Evolutionary conservation across 1,139 yeast genomes (phyloP).

Genomic region (Blastobotrys serpentis): DNA sequence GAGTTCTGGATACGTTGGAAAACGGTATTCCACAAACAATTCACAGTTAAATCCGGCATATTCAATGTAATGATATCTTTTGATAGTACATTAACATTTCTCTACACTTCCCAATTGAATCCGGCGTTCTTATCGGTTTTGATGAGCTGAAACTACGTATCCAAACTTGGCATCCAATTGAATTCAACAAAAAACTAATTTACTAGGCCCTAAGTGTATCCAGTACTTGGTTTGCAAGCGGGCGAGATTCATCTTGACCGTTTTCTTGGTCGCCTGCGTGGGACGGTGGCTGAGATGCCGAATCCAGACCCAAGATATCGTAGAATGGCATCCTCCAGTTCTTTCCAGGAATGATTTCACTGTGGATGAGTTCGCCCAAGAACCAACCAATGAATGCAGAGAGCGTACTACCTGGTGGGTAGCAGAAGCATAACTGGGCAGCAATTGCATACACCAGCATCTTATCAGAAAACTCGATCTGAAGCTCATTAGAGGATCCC

Average conservation of each 20-base stretch:
- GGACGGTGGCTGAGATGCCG: slow-evolving; percentile 25
- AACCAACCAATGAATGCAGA: slow-evolving; percentile 58
- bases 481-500: slow-evolving; percentile 27
- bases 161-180: too few relatives aligned
- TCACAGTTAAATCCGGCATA: too few relatives aligned
- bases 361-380: slow-evolving; percentile 55
- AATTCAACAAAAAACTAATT: background rate
- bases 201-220: slow-evolving; percentile 50
- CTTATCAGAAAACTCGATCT: slow-evolving; percentile 48
- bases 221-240: slow-evolving; percentile 56
- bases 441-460: slow-evolving; percentile 55
- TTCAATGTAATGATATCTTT: too few relatives aligned
- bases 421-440: slow-evolving; percentile 47
- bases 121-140: too few relatives aligned
- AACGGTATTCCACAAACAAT: too few relatives aligned
- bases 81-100: too few relatives aligned
- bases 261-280: slow-evolving; percentile 34
- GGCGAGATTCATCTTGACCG: slow-evolving; percentile 58
- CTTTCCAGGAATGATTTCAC: slow-evolving; percentile 62
- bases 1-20: too few relatives aligned
- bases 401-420: slow-evolving; percentile 44
- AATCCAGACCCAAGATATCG: slow-evolving; percentile 24
- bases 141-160: too few relatives aligned
- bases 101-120: too few relatives aligned
- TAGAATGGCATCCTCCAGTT: slow-evolving; percentile 48